phyloP scores from a whole-genome alignment of 306 rosid species.

The Cicer pinnatifidum region DNA sequence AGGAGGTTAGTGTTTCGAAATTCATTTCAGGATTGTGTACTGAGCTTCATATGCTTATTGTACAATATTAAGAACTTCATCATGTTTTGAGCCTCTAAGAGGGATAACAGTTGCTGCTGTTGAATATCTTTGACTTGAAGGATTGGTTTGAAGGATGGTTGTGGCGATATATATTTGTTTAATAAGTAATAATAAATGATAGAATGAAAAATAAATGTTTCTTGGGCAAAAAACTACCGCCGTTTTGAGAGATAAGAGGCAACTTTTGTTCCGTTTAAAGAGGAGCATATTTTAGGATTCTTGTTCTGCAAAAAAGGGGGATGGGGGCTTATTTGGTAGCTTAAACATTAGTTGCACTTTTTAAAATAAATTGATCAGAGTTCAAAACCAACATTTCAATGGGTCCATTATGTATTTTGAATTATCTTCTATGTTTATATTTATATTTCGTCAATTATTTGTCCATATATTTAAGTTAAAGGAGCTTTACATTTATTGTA shows the following conservation, averaged over 20 bases:
- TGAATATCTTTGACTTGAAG: constrained; percentile 28
- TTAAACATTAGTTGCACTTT: constrained; percentile 29
- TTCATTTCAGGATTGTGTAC: constrained; percentile 33
- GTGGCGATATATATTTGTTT: constrained; percentile 15
- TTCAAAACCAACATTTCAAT: constrained; percentile 1
- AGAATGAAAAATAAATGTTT: constrained; percentile 20
- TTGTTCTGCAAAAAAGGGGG: constrained; percentile 10
- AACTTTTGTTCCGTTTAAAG: constrained; percentile 14
- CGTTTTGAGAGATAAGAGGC: neutral
- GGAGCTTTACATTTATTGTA: constrained; percentile 25
- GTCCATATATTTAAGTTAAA: constrained; percentile 17
- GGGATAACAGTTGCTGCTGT: constrained; percentile 20
- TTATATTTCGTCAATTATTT: constrained; percentile 7
- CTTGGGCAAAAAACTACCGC: constrained; percentile 6
- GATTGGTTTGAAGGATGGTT: constrained; percentile 5
- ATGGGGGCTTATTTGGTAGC: neutral
- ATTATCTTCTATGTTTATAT: constrained; percentile 24
- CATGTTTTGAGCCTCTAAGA: constrained; percentile 26
- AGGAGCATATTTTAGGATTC: constrained; percentile 29
- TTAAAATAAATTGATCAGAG: constrained; percentile 20
- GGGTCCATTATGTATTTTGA: constrained; percentile 32
- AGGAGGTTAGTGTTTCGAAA: constrained; percentile 73
- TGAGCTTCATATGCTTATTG: constrained; percentile 27
- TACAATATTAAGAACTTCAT: constrained; percentile 21
- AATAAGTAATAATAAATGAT: neutral